Percentiles rank a stretch among this genome's conserved stretches.
Conservation (phyloP, 2,329 filamentous ascomycete genomes). For the Monosporascus sp. region DNA sequence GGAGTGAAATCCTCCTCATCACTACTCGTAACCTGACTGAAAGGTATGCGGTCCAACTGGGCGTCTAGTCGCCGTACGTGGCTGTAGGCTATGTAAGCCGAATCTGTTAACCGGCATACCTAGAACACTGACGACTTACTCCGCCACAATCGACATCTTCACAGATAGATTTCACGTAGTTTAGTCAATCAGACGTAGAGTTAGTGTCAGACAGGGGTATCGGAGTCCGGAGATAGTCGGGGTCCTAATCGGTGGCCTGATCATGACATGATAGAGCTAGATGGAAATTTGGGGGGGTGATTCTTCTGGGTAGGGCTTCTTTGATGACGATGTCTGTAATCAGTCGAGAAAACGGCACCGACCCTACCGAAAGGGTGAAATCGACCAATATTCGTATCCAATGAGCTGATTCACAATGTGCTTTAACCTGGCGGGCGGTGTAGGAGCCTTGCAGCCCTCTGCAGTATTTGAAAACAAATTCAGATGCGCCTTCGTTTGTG, state of each 20-base stretch:
- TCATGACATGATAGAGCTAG: background rate
- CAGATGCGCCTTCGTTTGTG: too few species aligned
- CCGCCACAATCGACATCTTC: slow-evolving; percentile 43
- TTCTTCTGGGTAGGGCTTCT: background rate
- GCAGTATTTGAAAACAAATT: too few species aligned
- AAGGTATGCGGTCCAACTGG: slow-evolving; percentile 60
- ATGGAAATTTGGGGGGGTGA: background rate
- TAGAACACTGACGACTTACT: slow-evolving; percentile 33
- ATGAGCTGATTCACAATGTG: background rate
- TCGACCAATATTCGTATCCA: background rate
- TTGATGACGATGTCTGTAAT: background rate
- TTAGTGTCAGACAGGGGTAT: background rate
- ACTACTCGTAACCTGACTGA: slow-evolving; percentile 36
- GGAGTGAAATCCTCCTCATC: slow-evolving; percentile 31
- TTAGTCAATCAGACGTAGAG: background rate
- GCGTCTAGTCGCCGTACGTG: slow-evolving; percentile 60
- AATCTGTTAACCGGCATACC: background rate
- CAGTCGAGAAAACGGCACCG: background rate
- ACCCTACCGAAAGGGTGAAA: background rate
- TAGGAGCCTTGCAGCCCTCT: background rate
- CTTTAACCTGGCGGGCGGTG: background rate
- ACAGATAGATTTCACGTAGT: background rate
- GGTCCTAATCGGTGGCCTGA: background rate
- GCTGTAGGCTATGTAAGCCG: slow-evolving; percentile 29
- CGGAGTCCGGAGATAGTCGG: background rate